These are phyloP conservation scores for Vinca minor DNA, from an alignment of 257 asterid species.

Conservation along the genomic window DNA sequence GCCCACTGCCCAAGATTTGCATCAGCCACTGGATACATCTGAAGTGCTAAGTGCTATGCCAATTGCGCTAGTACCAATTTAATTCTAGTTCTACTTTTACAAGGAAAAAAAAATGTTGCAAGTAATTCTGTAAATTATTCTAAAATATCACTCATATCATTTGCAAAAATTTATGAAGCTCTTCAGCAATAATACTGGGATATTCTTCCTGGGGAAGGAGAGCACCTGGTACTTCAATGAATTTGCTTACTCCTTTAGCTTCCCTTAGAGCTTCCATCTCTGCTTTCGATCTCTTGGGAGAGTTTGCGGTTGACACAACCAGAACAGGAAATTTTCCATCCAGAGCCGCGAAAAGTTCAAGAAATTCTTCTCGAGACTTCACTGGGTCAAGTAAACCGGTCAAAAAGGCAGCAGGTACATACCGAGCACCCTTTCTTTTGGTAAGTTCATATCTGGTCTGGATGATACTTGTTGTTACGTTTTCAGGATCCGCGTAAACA, in stretches of 20 bases:
- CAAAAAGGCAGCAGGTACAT: constrained; percentile 90
- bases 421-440: constrained; percentile 73
- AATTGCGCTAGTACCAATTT: too few species aligned
- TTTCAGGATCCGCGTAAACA: constrained; percentile 80
- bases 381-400: constrained; percentile 94
- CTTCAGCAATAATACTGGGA: constrained; percentile 68
- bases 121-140: neutral
- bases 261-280: constrained; percentile 91
- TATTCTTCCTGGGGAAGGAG: constrained; percentile 94
- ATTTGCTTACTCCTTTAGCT: constrained; percentile 68
- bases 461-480: constrained; percentile 62
- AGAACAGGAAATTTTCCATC: constrained; percentile 56
- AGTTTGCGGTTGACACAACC: constrained; percentile 49
- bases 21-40: too few species aligned
- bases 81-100: too few species aligned
- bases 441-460: constrained; percentile 83
- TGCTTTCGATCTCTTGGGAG: constrained; percentile 93
- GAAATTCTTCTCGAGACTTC: constrained; percentile 64
- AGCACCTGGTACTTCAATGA: constrained; percentile 75
- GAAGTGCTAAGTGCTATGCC: too few species aligned
- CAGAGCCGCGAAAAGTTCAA: constrained; percentile 55
- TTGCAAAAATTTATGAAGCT: constrained; percentile 52
- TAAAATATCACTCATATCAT: constrained; percentile 28
- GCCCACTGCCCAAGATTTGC: too few species aligned
- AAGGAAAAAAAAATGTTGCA: too few species aligned